Evolutionary conservation across 495 filamentous ascomycete species (phyloP).

Genomic region (Bombardia bombarda): DNA sequence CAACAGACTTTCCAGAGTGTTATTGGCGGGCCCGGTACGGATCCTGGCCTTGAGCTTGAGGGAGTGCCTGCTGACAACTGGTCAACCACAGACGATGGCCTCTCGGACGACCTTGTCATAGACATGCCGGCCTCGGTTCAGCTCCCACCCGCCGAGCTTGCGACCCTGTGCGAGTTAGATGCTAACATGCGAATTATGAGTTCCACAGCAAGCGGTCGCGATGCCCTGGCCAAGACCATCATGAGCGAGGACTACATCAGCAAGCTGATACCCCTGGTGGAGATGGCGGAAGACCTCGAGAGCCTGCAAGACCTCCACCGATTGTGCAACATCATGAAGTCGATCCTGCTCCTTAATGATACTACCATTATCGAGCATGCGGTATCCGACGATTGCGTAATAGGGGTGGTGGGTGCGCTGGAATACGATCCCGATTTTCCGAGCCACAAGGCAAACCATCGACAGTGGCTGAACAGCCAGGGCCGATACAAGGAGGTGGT

Average conservation of each 20-base stretch:
- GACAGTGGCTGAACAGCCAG: constrained; percentile 82
- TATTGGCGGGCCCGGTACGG: constrained; percentile 43
- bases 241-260: constrained; percentile 76
- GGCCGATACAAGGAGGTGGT: constrained; percentile 95
- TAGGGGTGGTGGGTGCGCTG: constrained; percentile 91
- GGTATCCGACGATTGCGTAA: constrained; percentile 78
- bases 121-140: constrained; percentile 55
- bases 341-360: constrained; percentile 87
- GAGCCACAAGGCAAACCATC: constrained; percentile 96
- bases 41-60: not conserved
- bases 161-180: constrained; percentile 75
- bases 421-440: constrained; percentile 99
- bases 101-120: constrained; percentile 78
- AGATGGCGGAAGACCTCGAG: constrained; percentile 84
- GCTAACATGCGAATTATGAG: constrained; percentile 68
- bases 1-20: constrained; percentile 51
- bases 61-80: constrained; percentile 6
- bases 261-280: constrained; percentile 79
- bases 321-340: constrained; percentile 97
- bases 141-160: constrained; percentile 70
- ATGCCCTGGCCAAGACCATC: constrained; percentile 83
- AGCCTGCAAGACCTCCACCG: constrained; percentile 77
- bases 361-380: constrained; percentile 87
- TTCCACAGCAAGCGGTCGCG: constrained; percentile 65
- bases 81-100: constrained; percentile 62